Evolutionary conservation across 225 moss, liverwort and hornwort species (phyloP), one percentile per base, ranked within the genome.

Genomic region (Takakia lepidozioides): DNA sequence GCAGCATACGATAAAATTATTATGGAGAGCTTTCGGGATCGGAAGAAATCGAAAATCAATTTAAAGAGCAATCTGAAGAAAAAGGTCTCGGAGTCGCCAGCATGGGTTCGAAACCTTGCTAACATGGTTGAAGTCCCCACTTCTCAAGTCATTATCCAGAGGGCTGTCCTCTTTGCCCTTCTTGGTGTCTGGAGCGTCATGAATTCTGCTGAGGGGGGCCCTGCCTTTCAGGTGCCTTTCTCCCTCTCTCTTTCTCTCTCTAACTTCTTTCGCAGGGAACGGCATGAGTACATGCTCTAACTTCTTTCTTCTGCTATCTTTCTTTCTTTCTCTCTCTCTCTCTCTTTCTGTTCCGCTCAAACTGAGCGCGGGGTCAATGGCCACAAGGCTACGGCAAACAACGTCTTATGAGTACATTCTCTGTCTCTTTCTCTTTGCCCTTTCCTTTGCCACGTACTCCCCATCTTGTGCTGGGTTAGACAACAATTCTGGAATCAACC

Each of bases 191-290:
- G 93, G 93, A 93, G 93, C 46, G 83, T 85, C 7, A 80, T 93
- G 61, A 86, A 93, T 34, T 82, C 85, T 42, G 85, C 92, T 1
- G 88, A 88, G 24, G 88, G 88, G 16, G 92, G 92, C 9, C 92
- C 92, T 3, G 92, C 92, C n/a, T 93, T 93, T 54, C 92, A 93
- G 72, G 80, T 80, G n/a, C n/a, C n/a, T n/a, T n/a, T n/a, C n/a
- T n/a, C n/a, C 13, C 0, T 38, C 27, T 27, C 38, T 26, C 13
- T 6, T 3, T n/a, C 25, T 47, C 49, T 50, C 10, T 48, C 26
- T 15, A 26, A 8, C 21, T 29, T 29, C 30, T 20, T 30, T n/a
- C n/a, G n/a, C n/a, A n/a, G n/a, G n/a, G n/a, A n/a, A n/a, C n/a
- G n/a, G n/a, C n/a, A n/a, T n/a, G n/a, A n/a, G n/a, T n/a, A n/a